Base-by-base conservation (phyloP, 805 yeast genomes). In the Monosporozyma yasuniensis region DNA sequence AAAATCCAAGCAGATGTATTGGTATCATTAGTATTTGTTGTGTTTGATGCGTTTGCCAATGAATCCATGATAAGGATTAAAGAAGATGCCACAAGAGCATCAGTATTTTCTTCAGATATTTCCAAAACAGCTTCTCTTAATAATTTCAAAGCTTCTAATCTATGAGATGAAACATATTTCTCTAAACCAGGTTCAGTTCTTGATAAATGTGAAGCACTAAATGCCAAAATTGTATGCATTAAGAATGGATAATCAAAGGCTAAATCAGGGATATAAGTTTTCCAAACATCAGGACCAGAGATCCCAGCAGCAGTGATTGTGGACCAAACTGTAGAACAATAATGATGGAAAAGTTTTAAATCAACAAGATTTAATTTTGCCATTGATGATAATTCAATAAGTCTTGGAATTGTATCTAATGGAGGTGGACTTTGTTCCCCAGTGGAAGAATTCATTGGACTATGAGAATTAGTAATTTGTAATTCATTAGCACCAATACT, bases 271-370 rank as follows among this genome's bases (percentile, higher is more conserved):
- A 91, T 88, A 58, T 87, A 93, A 44, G 78, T 80, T 51, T 82
- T 80, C 97, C 97, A 91, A 34, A 90, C 83, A 53, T 83, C 79
- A 4, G 61, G 55, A 55, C 85, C 95, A 28, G 93, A 84, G 32
- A 90, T 88, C 1, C 96, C 96, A 1, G 96, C 93, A 2, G 82
- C 88, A 0, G 95, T 84, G 47, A 91, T 86, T 0, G 97, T 87
- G 42, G 82, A 82, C 68, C 96, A 86, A 7, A 89, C 96, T 34
- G 78, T 80, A 0, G 87, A 78, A 8, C 90, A 83, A 64, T 89
- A 91, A 66, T 90, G 96, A 64, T 87, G 86, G 80, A 91, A 85
- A 44, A 91, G 72, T 56, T 83, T 76, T 48, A 91, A 69, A 65
- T 91, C 97, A 23, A 84, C 69, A 76, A 85, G 71, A 65, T 86